Evolutionary conservation across 1,139 yeast genomes (phyloP).

Genomic region (Fermentozyma sake): DNA sequence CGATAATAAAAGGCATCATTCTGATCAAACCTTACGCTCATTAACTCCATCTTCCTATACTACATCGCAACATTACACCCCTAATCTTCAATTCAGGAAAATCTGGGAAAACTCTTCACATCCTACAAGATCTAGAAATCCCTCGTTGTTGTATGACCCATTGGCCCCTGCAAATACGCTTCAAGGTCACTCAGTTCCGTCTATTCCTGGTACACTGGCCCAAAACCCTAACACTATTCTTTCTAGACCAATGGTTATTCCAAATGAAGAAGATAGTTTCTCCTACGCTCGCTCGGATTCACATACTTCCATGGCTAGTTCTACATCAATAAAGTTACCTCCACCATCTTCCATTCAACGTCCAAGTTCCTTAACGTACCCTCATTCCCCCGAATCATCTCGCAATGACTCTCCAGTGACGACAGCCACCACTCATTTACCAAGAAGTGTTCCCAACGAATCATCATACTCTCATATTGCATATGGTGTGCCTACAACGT

Average conservation of each 20-base stretch:
- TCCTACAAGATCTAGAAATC: constrained; percentile 24
- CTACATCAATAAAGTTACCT: constrained; percentile 15
- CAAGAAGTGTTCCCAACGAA: constrained; percentile 5
- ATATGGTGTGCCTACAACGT: constrained; percentile 3
- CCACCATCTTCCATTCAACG: too few species aligned
- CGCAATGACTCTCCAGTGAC: constrained; percentile 2
- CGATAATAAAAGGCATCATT: too few species aligned
- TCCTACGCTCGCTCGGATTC: too few species aligned
- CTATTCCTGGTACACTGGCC: too few species aligned
- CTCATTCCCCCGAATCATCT: constrained; percentile 8
- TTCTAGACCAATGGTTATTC: too few species aligned
- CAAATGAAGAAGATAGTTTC: too few species aligned
- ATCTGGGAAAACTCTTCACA: constrained; percentile 28
- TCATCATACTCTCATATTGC: too few species aligned
- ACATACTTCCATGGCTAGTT: too few species aligned
- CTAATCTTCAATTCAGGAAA: constrained; percentile 34
- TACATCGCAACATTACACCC: constrained; percentile 23
- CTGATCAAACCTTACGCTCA: too few species aligned
- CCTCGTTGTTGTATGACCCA: constrained; percentile 32
- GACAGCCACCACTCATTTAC: constrained; percentile 6
- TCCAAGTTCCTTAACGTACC: constrained; percentile 6
- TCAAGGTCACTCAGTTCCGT: too few species aligned
- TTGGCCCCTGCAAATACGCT: constrained; percentile 30
- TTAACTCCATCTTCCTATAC: too few species aligned
- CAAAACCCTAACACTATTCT: constrained; percentile 11